Conservation (phyloP, 345 rosid genomes). For the Ceriops decandra region DNA sequence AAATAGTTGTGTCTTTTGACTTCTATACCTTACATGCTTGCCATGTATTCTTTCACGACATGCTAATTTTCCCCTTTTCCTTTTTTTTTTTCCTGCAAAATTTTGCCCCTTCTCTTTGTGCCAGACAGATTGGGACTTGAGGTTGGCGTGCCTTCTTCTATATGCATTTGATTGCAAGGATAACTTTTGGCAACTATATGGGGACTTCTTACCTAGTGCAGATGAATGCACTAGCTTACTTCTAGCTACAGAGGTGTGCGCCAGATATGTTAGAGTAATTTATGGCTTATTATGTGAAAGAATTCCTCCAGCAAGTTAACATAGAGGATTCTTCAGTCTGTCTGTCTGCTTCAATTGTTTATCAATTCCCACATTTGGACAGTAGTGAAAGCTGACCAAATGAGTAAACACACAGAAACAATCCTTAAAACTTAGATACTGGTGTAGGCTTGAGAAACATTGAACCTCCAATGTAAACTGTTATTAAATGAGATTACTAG, state of each 20-base stretch:
- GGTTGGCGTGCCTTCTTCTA: constrained; percentile 87
- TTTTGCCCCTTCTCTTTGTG: constrained; percentile 5
- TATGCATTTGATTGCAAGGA: constrained; percentile 69
- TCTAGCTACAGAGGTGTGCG: constrained; percentile 80
- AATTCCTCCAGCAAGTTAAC: neutral
- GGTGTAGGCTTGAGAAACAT: neutral
- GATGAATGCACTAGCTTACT: constrained; percentile 91
- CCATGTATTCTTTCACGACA: neutral
- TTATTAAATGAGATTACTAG: neutral
- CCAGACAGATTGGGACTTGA: constrained; percentile 96
- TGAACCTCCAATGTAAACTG: neutral
- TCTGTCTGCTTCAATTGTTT: neutral
- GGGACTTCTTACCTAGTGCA: constrained; percentile 79
- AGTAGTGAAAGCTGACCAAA: neutral
- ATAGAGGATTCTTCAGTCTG: neutral
- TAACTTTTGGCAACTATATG: constrained; percentile 86
- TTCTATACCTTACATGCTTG: too few relatives aligned
- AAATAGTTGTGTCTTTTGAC: neutral
- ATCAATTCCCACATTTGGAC: neutral
- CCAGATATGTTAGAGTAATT: neutral
- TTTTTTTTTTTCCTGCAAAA: neutral
- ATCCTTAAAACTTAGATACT: neutral
- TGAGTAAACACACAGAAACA: neutral
- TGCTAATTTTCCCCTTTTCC: constrained; percentile 6
- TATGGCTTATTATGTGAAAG: neutral